Percentiles rank a stretch among this genome's conserved stretches.
phyloP scores from a whole-genome alignment of 176 grass and related monocot species.

The Triticum turgidum region DNA sequence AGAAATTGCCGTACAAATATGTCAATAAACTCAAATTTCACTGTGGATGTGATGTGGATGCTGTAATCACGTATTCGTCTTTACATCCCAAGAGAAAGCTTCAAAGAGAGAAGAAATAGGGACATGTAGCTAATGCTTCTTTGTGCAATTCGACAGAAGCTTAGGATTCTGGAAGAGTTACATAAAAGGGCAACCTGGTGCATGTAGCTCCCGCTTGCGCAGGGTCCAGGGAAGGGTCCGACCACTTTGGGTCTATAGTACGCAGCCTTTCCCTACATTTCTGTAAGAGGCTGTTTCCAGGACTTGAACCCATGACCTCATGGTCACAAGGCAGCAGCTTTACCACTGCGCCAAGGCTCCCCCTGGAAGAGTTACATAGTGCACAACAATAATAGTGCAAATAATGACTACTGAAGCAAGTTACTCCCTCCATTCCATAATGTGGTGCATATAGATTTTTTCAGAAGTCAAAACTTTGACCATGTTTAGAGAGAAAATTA shows the following conservation, averaged over 20 bases:
- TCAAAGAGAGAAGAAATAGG: not conserved
- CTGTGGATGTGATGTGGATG: not conserved
- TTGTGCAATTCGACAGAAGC: not conserved
- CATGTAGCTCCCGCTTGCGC: too few species aligned
- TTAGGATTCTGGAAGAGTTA: not conserved
- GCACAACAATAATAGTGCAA: conserved; percentile 8
- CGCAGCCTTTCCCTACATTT: too few species aligned
- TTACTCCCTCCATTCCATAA: too few species aligned
- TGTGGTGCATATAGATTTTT: too few species aligned
- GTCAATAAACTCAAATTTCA: not conserved
- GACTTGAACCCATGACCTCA: too few species aligned
- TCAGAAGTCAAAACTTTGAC: too few species aligned
- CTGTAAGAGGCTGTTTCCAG: too few species aligned
- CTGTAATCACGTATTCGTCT: not conserved
- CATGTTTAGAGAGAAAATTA: too few species aligned
- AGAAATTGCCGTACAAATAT: not conserved
- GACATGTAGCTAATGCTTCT: not conserved
- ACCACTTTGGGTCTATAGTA: too few species aligned
- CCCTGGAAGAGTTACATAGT: not conserved
- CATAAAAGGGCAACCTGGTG: not conserved
- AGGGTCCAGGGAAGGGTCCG: too few species aligned
- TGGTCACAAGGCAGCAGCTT: too few species aligned
- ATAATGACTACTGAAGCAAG: not conserved
- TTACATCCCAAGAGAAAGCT: not conserved
- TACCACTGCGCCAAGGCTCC: too few species aligned